These are phyloP conservation scores for Catharanthus roseus DNA, from an alignment of 257 asterid genomes.

Conservation along the genomic window DNA sequence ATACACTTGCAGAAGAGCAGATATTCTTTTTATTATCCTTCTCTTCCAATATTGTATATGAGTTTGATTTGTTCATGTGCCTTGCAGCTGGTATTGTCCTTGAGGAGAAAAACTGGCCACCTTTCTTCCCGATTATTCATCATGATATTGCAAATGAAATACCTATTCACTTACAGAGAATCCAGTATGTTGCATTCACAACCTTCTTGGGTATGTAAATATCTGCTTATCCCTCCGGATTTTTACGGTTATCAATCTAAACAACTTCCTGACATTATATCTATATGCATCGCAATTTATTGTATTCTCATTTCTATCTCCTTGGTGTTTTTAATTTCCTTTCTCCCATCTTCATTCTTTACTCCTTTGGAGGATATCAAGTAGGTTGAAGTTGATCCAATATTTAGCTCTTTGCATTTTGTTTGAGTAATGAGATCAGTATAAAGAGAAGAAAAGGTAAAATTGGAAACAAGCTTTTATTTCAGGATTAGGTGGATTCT, in stretches of 20 bases:
- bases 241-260: not conserved
- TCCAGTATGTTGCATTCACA: constrained; percentile 90
- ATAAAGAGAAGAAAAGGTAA: not conserved
- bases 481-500: not conserved
- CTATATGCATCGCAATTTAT: not conserved
- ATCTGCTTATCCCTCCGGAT: constrained; percentile 5
- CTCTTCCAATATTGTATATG: not conserved
- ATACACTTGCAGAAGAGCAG: not conserved
- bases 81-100: constrained; percentile 62
- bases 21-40: not conserved
- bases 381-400: not conserved
- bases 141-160: constrained; percentile 90
- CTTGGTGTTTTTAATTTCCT: not conserved
- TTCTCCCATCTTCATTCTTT: not conserved
- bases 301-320: not conserved
- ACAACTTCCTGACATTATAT: not conserved
- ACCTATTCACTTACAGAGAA: constrained; percentile 87
- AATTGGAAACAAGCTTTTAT: not conserved
- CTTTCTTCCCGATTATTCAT: constrained; percentile 91
- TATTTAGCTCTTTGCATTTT: not conserved
- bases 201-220: constrained; percentile 70
- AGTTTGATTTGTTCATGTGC: constrained; percentile 16
- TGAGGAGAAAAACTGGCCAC: constrained; percentile 94
- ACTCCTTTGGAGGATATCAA: not conserved
- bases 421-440: not conserved